Base-by-base conservation (phyloP, 192 early-diverging fungal species). In the Backusella psychrophila region DNA sequence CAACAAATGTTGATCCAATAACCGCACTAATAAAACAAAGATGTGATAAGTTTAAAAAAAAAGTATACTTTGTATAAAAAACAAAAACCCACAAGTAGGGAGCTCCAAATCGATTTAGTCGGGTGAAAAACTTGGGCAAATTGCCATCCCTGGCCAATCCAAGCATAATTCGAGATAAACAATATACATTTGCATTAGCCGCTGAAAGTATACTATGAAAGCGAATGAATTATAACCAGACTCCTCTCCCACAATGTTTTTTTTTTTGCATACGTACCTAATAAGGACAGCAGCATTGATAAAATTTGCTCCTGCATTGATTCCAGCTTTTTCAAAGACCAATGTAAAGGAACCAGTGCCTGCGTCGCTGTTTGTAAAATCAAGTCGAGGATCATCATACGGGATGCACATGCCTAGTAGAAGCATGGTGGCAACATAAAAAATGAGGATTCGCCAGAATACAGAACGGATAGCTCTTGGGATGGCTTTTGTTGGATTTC, bases 371-470 rank as follows among this genome's bases (percentile, higher is more conserved):
- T 80, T 79, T 46, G 12, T 4, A 63, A 81, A 79, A 66, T 74
- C 74, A 12, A 95, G 87, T 23, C 83, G 77, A 8, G 84, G 76
- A 74, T 93, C 84, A 71, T 73, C 79, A 84, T 84, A 85, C 7
- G 91, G 92, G 44, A 96, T 90, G 52, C 90, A 89, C 66, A 96
- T 75, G 12, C 95, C 95, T 49, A 96, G 91, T 65, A 95, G 85
- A 42, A 94, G 84, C 56, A 95, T 93, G 15, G 93, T 91, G 9
- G 84, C 73, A 42, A 96, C 76, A 82, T 94, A 96, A 89, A 96
- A 96, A 15, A 95, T 80, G 11, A 82, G 74, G 66, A 97, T 94
- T 69, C 96, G 89, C 93, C 92, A 96, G 72, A 97, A 97, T 29
- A 88, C 88, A 21, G 89, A 86, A n/a, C 88, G 84, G 67, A 94